A percentile compares a stretch with the other conserved stretches of the same genome.
phyloP scores from a whole-genome alignment of 805 yeast genomes.

The Diddensiella transvaalensis region DNA sequence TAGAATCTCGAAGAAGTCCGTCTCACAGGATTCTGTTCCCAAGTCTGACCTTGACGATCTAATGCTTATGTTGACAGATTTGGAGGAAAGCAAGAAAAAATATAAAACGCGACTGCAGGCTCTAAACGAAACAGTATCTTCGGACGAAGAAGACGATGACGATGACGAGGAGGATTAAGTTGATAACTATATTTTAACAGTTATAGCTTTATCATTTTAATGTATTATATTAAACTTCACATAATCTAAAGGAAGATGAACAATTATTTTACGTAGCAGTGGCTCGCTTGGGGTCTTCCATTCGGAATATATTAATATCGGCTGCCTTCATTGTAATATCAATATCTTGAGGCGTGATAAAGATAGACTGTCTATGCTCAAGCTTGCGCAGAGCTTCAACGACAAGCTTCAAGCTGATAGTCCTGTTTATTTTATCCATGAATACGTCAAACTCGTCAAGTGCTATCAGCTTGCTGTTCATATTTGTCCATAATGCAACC shows the following conservation, averaged over 20 bases:
- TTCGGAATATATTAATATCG: slow-evolving; percentile 32
- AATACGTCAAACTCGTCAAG: slow-evolving; percentile 94
- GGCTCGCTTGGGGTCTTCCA: slow-evolving; percentile 34
- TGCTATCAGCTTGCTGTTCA: slow-evolving; percentile 84
- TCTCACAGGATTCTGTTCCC: slow-evolving; percentile 36
- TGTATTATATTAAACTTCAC: background rate
- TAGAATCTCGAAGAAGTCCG: background rate
- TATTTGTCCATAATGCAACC: slow-evolving; percentile 87
- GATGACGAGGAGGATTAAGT: slow-evolving; percentile 50
- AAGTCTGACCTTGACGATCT: slow-evolving; percentile 66
- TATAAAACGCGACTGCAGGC: slow-evolving; percentile 51
- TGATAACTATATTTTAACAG: slow-evolving; percentile 37
- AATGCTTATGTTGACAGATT: slow-evolving; percentile 69
- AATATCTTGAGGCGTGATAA: slow-evolving; percentile 92
- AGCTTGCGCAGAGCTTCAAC: slow-evolving; percentile 61
- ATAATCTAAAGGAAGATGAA: background rate
- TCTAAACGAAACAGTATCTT: slow-evolving; percentile 64
- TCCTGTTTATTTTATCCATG: slow-evolving; percentile 91
- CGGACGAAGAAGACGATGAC: slow-evolving; percentile 65
- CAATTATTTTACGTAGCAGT: background rate
- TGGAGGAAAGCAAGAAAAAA: slow-evolving; percentile 62
- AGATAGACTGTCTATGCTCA: slow-evolving; percentile 76
- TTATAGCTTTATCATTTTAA: background rate
- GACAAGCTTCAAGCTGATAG: slow-evolving; percentile 71
- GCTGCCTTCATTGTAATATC: slow-evolving; percentile 60